Conservation (phyloP, 768 basidiomycete species). For the Suillus paluster region DNA sequence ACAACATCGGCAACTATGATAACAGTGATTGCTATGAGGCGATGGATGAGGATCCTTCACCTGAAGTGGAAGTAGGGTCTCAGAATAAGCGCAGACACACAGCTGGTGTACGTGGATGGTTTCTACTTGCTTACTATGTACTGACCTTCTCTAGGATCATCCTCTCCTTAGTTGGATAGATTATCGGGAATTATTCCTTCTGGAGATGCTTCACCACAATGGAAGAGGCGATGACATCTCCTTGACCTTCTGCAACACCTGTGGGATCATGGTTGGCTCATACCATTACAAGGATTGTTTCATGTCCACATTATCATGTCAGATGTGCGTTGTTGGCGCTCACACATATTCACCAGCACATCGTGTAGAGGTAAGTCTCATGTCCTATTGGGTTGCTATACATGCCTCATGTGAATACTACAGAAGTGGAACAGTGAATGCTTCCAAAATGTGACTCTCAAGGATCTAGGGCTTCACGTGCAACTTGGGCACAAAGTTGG, state of each 20-base stretch:
- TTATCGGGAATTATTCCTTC: background rate
- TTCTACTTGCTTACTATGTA: background rate
- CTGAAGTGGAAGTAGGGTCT: too few species aligned
- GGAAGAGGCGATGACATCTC: background rate
- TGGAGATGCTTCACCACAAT: background rate
- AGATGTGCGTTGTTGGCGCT: background rate
- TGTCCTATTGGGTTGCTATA: background rate
- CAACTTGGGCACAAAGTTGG: too few species aligned
- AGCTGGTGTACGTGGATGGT: background rate
- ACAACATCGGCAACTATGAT: too few species aligned
- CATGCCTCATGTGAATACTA: background rate
- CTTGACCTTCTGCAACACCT: background rate
- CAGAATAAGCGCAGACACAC: background rate
- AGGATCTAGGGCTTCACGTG: too few species aligned
- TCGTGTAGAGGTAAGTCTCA: background rate
- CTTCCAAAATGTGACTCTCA: too few species aligned
- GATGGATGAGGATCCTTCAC: too few species aligned
- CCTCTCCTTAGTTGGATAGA: too few species aligned
- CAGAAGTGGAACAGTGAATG: too few species aligned
- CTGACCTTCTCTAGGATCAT: background rate
- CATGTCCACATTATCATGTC: background rate
- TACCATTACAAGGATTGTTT: background rate
- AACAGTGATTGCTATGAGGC: background rate
- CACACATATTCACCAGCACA: background rate
- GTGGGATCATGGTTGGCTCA: background rate